Base-by-base conservation (phyloP, 768 basidiomycete species). In the Cystobasidium onofrii region DNA sequence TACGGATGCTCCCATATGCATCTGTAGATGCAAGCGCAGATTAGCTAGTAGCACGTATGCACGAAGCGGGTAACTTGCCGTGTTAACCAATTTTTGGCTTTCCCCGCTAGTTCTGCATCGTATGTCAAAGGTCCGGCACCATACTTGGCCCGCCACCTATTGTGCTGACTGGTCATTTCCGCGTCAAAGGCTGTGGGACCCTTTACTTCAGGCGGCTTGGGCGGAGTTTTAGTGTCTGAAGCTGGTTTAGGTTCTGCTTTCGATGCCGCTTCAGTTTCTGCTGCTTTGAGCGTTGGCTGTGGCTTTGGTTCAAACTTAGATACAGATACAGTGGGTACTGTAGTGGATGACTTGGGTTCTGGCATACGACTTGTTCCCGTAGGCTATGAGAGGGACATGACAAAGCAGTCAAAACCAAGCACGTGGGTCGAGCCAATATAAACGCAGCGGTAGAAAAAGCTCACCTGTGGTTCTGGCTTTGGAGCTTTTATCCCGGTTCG, bases 91-190 rank as follows among this genome's bases (percentile, higher is more conserved):
- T 3, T n/a, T 31, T 50, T 9, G n/a, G 65, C 65, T 29, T 29
- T 29, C n/a, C 29, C 52, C 25, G 44, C 65, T 13, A 67, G 65
- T 27, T 10, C 50, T 2, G 65, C 17, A 67, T 67, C 65, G 43
- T 50, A 34, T 9, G 39, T 27, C 36, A 67, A 50, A 44, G 65
- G 65, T 17, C 7, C 44, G 17, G 65, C 65, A 29, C 27, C 17
- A 36, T 67, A 67, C 27, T 54, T 44, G 18, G 65, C 39, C 3
- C 65, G 27, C 44, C 41, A 67, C 7, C 29, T 6, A 34, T 67
- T 67, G 25, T 67, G 65, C 44, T 44, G 43, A 15, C 29, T 25
- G 27, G 52, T 1, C 23, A 67, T 39, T 20, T 41, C 43, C 10
- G 17, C 13, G 9, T 67, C 44, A 23, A 46, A 67, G 29, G 4